Evolutionary conservation across 352 stramenopile genomes (phyloP), one percentile per base, ranked within the genome.

Genomic region (Pythium dissimile): DNA sequence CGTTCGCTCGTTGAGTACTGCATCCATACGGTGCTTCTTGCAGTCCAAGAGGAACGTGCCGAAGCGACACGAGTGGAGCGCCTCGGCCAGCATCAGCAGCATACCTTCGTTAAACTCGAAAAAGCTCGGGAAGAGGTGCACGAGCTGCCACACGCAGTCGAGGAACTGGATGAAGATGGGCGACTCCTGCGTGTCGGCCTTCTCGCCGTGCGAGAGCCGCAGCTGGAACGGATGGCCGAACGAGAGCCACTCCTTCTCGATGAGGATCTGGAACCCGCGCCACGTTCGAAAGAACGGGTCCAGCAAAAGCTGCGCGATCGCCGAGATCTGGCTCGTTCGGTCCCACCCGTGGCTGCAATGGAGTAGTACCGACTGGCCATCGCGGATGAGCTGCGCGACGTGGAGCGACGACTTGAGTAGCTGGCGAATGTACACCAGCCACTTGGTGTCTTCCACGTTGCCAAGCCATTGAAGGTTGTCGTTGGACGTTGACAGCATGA

Each of bases 81-180:
- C 92, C 52, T 99, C 96, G 0, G 90, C 92, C 21, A 99, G 72
- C 53, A 97, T 75, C 5, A 98, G 73, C 30, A 99, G 65, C 21
- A 96, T 47, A 1, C 77, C 78, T 59, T 96, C 84, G 63, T 98
- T 99, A 73, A 99, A 99, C 80, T 99, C 97, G 62, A 99, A 99
- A 64, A 87, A 89, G 20, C 84, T 89, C 11, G 97, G 97, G 58
- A 95, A 98, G 47, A 98, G 84, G 47, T 88, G 82, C 42, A 99
- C 66, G 8, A 94, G 72, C 56, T 94, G 84, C 62, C 71, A 85
- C 6, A 94, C 76, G 38, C 82, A 92, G 58, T 94, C 82, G 20
- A 94, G 64, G 35, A 94, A 94, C 65, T 94, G 84, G 38, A 90
- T 77, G 58, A 94, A 92, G 45, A 94, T 91, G 13, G 84, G 84